Evolutionary conservation across 371 early-diverging fungal species (phyloP), one percentile per base, ranked within the genome.

Genomic region (Nematocida homosporus): DNA sequence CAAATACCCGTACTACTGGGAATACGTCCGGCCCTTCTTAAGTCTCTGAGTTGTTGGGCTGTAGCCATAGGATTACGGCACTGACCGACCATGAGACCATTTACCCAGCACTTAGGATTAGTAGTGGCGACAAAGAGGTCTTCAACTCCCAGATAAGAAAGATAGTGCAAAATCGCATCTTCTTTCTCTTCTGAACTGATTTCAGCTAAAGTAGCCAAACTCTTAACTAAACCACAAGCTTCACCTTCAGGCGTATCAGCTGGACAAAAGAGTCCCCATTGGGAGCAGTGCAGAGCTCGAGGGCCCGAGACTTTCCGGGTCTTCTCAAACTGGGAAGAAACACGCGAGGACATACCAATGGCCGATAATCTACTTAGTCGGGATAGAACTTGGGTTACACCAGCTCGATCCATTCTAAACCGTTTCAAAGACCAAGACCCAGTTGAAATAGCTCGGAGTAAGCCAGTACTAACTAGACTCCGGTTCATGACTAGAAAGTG

Each of bases 191-290:
- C 91, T 91, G 63, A 89, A 88, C 97, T 95, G 83, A 99, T 94
- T 85, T 97, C 97, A 8, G 97, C 91, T 90, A 97, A 92, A 48
- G 97, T 85, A 0, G 97, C 96, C 85, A 99, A 86, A 79, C 97
- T 99, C 87, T 97, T 97, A 51, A 99, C 94, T 61, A 99, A 87
- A 79, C 99, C 98, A 86, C 99, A 99, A 0, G 92, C 93, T 87
- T 99, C 95, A 80, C 99, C 97, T 89, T 99, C 99, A 3, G 99
- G 97, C 2, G 99, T 99, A 84, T 99, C 99, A 0, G 93, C 90
- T 0, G 97, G 93, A 84, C 99, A 96, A 61, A 95, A 80, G 92
- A 95, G 91, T 77, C 97, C 98, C 93, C 93, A 96, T 81, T 94
- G 94, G 3, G 94, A 94, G 13, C 95, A 93, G 84, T 97, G 96